Percentiles rank a stretch among this genome's conserved stretches.
Evolutionary conservation across 257 asterid species (phyloP).

Genomic region (Craterostigma plantagineum): DNA sequence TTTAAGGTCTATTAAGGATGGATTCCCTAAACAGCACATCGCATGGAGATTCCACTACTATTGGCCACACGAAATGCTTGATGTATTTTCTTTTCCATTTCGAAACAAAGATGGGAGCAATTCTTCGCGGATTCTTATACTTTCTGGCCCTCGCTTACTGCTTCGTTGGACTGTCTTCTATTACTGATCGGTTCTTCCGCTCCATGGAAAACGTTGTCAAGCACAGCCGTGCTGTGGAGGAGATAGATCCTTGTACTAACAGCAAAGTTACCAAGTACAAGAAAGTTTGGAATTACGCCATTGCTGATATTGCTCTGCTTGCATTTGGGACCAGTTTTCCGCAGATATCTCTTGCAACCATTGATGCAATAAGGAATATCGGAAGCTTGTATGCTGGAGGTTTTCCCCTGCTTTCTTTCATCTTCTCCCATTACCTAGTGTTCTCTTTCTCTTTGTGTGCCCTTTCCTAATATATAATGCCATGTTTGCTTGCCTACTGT

Average conservation of each 20-base stretch:
- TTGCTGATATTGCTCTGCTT: slow-evolving; percentile 76
- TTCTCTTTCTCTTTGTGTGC: too few relatives aligned
- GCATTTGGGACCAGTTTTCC: slow-evolving; percentile 99
- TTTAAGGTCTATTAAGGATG: too few relatives aligned
- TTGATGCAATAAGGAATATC: slow-evolving; percentile 74
- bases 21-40: too few relatives aligned
- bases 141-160: slow-evolving; percentile 58
- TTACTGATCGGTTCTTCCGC: slow-evolving; percentile 76
- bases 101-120: slow-evolving; percentile 41
- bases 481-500: too few relatives aligned
- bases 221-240: slow-evolving; percentile 50
- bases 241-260: slow-evolving; percentile 45
- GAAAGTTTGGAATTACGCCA: slow-evolving; percentile 82
- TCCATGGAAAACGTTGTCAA: slow-evolving; percentile 86
- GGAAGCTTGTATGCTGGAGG: slow-evolving; percentile 85
- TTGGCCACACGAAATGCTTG: too few relatives aligned
- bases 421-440: too few relatives aligned
- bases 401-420: slow-evolving; percentile 3
- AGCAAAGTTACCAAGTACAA: slow-evolving; percentile 21
- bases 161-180: slow-evolving; percentile 77
- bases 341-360: slow-evolving; percentile 86
- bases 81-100: slow-evolving; percentile 5
- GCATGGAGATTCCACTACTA: too few relatives aligned
- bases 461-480: too few relatives aligned
- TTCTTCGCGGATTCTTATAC: slow-evolving; percentile 41